Base-by-base conservation (phyloP, 352 stramenopile species). In the Pythium folliculosum region DNA sequence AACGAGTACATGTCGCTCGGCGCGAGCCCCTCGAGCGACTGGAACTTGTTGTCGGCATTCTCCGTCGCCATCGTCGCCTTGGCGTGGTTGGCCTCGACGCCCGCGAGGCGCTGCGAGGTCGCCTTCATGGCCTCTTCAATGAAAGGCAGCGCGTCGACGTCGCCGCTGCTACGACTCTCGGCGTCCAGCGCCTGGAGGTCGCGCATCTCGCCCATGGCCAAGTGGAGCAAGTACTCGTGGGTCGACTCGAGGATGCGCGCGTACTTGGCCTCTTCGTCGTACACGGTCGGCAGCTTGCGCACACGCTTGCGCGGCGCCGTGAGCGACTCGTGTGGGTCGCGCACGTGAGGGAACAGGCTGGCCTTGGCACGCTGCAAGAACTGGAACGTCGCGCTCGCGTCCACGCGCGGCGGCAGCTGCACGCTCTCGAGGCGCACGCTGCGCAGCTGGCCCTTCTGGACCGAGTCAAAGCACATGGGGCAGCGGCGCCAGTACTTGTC, bases 401-500 rank as follows among this genome's bases (percentile, higher is more conserved):
- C 75, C n/a, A 91, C 75, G 32, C 75, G 78, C 22, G 87, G 87
- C 8, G 84, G 81, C 0, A 90, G 67, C 32, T 81, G 73, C 23
- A 90, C 65, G 53, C 81, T 72, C 49, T 91, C 73, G 38, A 95
- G 65, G 19, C 80, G 74, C 13, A 92, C 85, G 67, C 84, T 94
- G 44, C 85, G 83, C 49, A 95, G 48, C 30, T 95, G 85, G 1
- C 73, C 82, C 67, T 93, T 95, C 69, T 95, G 85, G 50, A 94
- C 83, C 21, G 84, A 88, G 58, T 95, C 87, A 60, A 95, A 95
- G 65, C 87, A 95, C 87, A 95, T 95, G 8, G 87, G 87, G 53
- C 87, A 95, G 40, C 87, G 85, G 32, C 84, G 81, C 87, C 87
- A 95, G 73, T 95, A 95, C 69, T 95, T 95, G 58, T 95, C 87